These are phyloP conservation scores for Aspergillus unguis DNA, from an alignment of 2,329 filamentous ascomycete species.

Conservation along the genomic window DNA sequence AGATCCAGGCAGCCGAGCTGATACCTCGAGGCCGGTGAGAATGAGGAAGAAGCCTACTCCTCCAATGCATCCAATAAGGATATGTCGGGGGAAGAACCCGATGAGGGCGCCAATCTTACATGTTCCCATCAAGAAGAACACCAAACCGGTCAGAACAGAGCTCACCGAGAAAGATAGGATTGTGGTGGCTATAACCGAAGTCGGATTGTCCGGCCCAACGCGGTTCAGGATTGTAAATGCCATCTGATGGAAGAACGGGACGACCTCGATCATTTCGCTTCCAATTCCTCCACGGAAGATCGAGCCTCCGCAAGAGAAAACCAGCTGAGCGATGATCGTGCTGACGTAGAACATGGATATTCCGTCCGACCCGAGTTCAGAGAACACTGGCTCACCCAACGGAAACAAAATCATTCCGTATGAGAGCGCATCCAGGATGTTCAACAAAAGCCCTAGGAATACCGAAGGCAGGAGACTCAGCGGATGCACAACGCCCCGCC, in stretches of 20 bases:
- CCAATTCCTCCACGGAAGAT: conserved; percentile 88
- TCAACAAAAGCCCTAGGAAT: conserved; percentile 81
- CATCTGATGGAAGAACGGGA: conserved; percentile 99
- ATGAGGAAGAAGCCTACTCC: conserved; percentile 95
- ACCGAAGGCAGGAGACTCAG: conserved; percentile 76
- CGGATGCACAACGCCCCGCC: conserved; percentile 63
- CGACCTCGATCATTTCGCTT: conserved; percentile 97
- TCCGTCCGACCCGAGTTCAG: conserved; percentile 80
- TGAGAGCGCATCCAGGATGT: conserved; percentile 89
- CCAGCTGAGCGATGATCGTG: conserved; percentile 88
- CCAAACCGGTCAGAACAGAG: conserved; percentile 81
- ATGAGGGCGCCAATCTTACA: conserved; percentile 89
- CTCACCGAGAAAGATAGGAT: conserved; percentile 89
- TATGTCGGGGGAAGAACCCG: conserved; percentile 94
- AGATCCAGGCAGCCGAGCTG: conserved; percentile 79
- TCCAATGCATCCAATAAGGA: conserved; percentile 94
- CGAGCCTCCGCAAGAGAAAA: conserved; percentile 79
- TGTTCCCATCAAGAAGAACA: conserved; percentile 87
- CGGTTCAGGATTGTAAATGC: conserved; percentile 76
- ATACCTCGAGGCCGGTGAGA: conserved; percentile 88
- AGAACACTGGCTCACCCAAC: conserved; percentile 80
- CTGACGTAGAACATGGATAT: conserved; percentile 99
- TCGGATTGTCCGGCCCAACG: conserved; percentile 75
- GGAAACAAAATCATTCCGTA: conserved; percentile 98
- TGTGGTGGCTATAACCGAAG: conserved; percentile 88